Percentiles rank a stretch among this genome's conserved stretches.
Conservation (phyloP, 75 land plant genomes). For the Picea glauca region DNA sequence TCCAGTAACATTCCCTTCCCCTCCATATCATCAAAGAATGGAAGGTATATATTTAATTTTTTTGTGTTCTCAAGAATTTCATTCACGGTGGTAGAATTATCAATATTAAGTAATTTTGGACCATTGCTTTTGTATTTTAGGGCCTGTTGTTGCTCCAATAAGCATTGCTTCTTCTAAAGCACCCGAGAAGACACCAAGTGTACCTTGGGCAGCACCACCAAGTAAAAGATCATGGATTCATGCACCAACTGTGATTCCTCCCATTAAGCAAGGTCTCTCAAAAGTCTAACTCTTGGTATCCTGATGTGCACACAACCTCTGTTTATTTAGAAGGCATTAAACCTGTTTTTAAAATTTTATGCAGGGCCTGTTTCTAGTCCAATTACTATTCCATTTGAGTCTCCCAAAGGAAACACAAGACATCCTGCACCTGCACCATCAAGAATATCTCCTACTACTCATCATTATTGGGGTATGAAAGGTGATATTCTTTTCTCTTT, state of each 20-base stretch:
- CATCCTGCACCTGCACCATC: background rate
- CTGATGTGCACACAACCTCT: background rate
- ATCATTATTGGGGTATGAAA: background rate
- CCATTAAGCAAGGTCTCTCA: constrained; percentile 1
- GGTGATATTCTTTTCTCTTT: background rate
- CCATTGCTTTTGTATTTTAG: background rate
- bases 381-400: background rate
- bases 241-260: background rate
- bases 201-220: background rate
- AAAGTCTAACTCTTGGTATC: background rate
- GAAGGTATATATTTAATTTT: background rate
- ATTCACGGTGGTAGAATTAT: background rate
- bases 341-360: background rate
- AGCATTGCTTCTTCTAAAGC: constrained; percentile 5
- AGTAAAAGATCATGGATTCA: background rate
- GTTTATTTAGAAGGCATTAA: background rate
- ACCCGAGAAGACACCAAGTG: background rate
- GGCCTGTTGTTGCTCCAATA: background rate
- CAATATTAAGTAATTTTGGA: background rate
- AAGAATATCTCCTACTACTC: background rate
- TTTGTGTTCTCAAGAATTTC: background rate
- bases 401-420: background rate
- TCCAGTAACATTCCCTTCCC: background rate
- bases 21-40: background rate
- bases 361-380: background rate